Percentiles rank a stretch among this genome's conserved stretches.
phyloP scores from a whole-genome alignment of 2,329 filamentous ascomycete species.

The Penicillium frequentans region DNA sequence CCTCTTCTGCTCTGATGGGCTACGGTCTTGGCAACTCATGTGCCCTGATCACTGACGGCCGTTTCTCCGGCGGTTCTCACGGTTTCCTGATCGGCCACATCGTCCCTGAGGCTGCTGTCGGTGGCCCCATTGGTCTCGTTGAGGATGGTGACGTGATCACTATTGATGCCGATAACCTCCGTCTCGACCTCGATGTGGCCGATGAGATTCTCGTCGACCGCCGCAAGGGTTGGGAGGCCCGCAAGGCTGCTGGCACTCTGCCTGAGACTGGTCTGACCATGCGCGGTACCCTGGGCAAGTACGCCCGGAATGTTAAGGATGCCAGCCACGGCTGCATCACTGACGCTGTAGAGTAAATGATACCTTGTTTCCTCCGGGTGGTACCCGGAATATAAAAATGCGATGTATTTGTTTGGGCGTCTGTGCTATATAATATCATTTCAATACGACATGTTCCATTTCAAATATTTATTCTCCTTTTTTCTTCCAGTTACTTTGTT shows the following conservation, averaged over 20 bases:
- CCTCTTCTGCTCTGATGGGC: slow-evolving; percentile 71
- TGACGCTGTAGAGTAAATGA: slow-evolving; percentile 38
- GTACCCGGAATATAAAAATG: slow-evolving; percentile 18
- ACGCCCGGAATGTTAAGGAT: slow-evolving; percentile 54
- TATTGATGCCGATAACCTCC: slow-evolving; percentile 76
- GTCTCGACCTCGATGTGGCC: slow-evolving; percentile 64
- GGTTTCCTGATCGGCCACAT: slow-evolving; percentile 87
- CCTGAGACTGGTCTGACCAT: slow-evolving; percentile 56
- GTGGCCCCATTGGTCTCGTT: slow-evolving; percentile 82
- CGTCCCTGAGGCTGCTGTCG: slow-evolving; percentile 81
- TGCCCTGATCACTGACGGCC: slow-evolving; percentile 70
- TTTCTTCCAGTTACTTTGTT: background rate
- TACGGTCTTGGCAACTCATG: slow-evolving; percentile 68
- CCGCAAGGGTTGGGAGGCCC: slow-evolving; percentile 59
- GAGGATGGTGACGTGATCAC: slow-evolving; percentile 75
- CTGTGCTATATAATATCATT: slow-evolving; percentile 25
- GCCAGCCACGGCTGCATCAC: slow-evolving; percentile 52
- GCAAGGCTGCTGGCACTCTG: slow-evolving; percentile 37
- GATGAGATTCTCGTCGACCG: slow-evolving; percentile 64
- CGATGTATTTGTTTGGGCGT: slow-evolving; percentile 19
- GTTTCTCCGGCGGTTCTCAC: slow-evolving; percentile 68
- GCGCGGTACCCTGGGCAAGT: slow-evolving; percentile 70
- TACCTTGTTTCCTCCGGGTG: slow-evolving; percentile 10
- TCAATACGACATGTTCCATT: slow-evolving; percentile 8
- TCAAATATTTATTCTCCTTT: background rate